A percentile compares a stretch with the other conserved stretches of the same genome.
phyloP scores from a whole-genome alignment of 2,329 filamentous ascomycete species.

The Sclerotinia trifoliorum region DNA sequence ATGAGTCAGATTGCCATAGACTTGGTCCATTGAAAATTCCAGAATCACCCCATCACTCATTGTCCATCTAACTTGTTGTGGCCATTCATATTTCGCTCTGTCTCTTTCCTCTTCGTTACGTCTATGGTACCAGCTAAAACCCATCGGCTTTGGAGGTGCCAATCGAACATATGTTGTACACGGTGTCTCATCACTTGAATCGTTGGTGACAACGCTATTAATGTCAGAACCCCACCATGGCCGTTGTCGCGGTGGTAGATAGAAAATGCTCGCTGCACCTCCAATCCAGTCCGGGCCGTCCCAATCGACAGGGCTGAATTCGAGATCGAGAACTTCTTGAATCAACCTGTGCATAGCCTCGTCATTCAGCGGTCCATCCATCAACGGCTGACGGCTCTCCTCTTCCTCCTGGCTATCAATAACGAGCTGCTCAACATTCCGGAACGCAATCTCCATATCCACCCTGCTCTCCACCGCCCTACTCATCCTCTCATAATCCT shows the following conservation, averaged over 20 bases:
- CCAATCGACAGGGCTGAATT: not conserved
- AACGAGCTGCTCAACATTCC: not conserved
- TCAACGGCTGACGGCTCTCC: not conserved
- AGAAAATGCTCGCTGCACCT: not conserved
- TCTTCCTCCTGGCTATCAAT: too few species aligned
- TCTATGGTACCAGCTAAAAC: not conserved
- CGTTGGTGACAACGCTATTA: not conserved
- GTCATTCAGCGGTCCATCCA: not conserved
- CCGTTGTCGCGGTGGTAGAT: constrained; percentile 1
- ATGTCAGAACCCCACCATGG: not conserved
- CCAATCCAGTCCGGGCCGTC: constrained; percentile 11
- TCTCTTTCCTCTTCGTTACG: not conserved
- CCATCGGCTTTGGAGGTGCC: constrained; percentile 1
- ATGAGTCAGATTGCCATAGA: not conserved
- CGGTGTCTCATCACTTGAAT: not conserved
- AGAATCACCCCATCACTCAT: constrained; percentile 5
- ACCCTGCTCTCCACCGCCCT: not conserved
- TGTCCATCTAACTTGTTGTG: not conserved
- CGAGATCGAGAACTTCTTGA: not conserved
- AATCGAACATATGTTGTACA: constrained; percentile 5
- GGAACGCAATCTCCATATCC: not conserved
- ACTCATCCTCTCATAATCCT: not conserved
- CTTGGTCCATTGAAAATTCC: not conserved
- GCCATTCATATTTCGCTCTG: not conserved
- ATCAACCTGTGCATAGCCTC: not conserved